A percentile compares a stretch with the other conserved stretches of the same genome.
phyloP scores from a whole-genome alignment of 2,329 filamentous ascomycete genomes.

The Talaromyces pinophilus region DNA sequence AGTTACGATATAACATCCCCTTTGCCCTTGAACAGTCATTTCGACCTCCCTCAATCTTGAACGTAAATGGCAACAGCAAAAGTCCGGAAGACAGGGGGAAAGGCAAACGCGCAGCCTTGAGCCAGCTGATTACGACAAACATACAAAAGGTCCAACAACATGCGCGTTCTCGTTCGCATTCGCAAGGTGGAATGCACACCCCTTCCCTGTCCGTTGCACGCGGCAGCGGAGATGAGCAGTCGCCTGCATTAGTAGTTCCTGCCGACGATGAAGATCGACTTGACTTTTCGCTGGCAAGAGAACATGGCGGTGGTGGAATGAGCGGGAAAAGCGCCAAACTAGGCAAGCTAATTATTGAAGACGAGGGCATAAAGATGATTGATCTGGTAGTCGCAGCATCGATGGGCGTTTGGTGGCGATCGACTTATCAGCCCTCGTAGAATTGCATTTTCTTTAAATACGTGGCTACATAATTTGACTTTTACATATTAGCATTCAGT shows the following conservation, averaged over 20 bases:
- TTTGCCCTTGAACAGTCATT: conserved; percentile 41
- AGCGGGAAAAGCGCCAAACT: conserved; percentile 86
- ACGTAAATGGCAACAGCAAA: conserved; percentile 22
- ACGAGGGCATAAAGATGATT: conserved; percentile 92
- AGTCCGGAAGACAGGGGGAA: conserved; percentile 26
- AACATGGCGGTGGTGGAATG: conserved; percentile 82
- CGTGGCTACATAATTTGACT: background rate
- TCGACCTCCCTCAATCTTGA: conserved; percentile 29
- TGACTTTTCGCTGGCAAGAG: conserved; percentile 74
- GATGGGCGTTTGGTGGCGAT: conserved; percentile 87
- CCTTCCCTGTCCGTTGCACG: conserved; percentile 30
- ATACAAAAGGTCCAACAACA: conserved; percentile 23
- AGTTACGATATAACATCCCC: conserved; percentile 85
- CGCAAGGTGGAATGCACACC: conserved; percentile 13
- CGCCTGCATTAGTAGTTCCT: conserved; percentile 7
- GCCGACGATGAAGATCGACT: conserved; percentile 52
- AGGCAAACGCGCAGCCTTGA: conserved; percentile 30
- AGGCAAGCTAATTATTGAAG: conserved; percentile 85
- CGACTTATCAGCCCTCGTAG: conserved; percentile 16
- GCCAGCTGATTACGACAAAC: conserved; percentile 21
- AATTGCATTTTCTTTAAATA: background rate
- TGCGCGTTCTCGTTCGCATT: conserved; percentile 19
- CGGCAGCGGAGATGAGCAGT: conserved; percentile 24
- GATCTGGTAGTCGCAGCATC: conserved; percentile 90
- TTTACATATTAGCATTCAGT: background rate